phyloP scores from a whole-genome alignment of 1,139 yeast genomes.

The Saccharomycopsis phalli region DNA sequence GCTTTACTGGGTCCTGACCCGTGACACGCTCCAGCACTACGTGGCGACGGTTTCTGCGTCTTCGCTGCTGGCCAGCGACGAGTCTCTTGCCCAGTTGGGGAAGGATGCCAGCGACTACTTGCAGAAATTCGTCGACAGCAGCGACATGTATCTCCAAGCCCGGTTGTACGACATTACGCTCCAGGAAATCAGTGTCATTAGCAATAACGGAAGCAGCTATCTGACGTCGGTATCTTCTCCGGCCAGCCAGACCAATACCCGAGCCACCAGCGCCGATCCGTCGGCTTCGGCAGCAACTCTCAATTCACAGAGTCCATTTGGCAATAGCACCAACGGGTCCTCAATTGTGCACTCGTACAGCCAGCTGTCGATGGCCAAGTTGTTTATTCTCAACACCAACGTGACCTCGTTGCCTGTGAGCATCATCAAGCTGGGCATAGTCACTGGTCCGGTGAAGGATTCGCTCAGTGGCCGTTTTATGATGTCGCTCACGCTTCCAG shows the following conservation, averaged over 20 bases:
- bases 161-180: constrained; percentile 53
- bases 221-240: constrained; percentile 22
- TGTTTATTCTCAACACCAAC: constrained; percentile 46
- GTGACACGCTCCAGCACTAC: constrained; percentile 44
- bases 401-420: constrained; percentile 36
- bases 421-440: constrained; percentile 34
- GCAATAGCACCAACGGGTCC: constrained; percentile 7
- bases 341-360: constrained; percentile 23
- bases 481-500: constrained; percentile 46
- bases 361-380: constrained; percentile 29
- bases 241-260: constrained; percentile 3
- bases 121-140: constrained; percentile 53
- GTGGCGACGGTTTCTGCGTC: constrained; percentile 28
- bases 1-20: constrained; percentile 55
- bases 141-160: constrained; percentile 57
- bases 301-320: constrained; percentile 14
- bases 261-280: constrained; percentile 12
- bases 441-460: constrained; percentile 54
- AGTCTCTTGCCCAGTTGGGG: constrained; percentile 33
- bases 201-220: constrained; percentile 32
- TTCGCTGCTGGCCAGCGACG: constrained; percentile 58
- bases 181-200: constrained; percentile 30
- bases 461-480: constrained; percentile 25
- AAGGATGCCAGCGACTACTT: constrained; percentile 37
- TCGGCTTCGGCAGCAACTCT: constrained; percentile 10